Conservation (phyloP, 495 filamentous ascomycete species). For the Daldinia childiae region DNA sequence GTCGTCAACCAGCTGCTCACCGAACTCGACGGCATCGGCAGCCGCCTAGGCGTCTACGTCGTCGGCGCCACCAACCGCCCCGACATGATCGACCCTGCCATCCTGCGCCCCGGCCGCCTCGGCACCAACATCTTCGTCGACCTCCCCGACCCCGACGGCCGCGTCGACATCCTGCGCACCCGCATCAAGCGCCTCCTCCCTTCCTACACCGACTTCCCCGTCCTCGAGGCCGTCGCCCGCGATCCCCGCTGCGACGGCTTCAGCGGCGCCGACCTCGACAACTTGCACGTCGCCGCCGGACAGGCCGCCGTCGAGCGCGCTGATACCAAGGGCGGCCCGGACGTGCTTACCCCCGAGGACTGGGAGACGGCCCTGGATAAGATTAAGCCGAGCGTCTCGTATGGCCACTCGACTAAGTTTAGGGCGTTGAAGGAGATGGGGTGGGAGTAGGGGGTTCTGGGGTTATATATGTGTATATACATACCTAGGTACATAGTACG, state of each 20-base stretch:
- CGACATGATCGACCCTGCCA: constrained; percentile 95
- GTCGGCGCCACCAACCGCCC: constrained; percentile 95
- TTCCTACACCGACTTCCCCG: constrained; percentile 49
- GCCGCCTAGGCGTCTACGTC: constrained; percentile 88
- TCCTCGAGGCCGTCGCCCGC: constrained; percentile 68
- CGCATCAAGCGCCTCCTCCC: constrained; percentile 55
- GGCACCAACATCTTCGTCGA: constrained; percentile 92
- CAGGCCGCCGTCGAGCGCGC: constrained; percentile 75
- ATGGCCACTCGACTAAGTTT: constrained; percentile 70
- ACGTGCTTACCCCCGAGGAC: constrained; percentile 70
- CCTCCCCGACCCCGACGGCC: constrained; percentile 78
- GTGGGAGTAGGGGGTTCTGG: constrained; percentile 34
- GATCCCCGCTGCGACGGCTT: constrained; percentile 79
- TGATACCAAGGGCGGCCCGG: constrained; percentile 30
- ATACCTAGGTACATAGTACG: too few species aligned
- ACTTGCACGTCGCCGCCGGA: constrained; percentile 78
- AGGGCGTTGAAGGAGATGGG: constrained; percentile 61
- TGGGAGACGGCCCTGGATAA: constrained; percentile 77
- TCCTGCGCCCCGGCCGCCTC: constrained; percentile 90
- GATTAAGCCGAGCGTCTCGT: constrained; percentile 82
- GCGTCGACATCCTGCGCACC: constrained; percentile 85
- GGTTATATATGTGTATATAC: background rate
- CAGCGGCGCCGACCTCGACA: constrained; percentile 88
- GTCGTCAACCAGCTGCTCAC: constrained; percentile 98
- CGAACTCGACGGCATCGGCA: constrained; percentile 87